These are phyloP conservation scores for Annulohypoxylon bovei DNA, from an alignment of 495 filamentous ascomycete species.

Conservation along the genomic window DNA sequence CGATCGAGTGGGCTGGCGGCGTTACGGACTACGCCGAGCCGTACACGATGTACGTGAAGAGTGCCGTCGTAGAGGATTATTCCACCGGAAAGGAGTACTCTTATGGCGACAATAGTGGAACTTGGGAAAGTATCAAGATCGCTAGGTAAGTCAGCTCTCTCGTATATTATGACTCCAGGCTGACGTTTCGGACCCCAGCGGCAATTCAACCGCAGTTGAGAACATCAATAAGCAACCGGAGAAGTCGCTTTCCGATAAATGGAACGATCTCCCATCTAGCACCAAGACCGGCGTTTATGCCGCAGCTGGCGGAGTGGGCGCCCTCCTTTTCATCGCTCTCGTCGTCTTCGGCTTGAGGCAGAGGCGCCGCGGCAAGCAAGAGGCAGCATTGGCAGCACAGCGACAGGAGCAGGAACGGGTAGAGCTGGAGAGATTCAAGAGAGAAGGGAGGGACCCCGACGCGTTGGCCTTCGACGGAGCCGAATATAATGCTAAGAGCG, in stretches of 20 bases:
- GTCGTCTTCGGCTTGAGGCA: conserved; percentile 73
- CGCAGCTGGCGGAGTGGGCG: conserved; percentile 60
- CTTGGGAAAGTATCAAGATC: conserved; percentile 77
- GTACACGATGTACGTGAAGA: conserved; percentile 80
- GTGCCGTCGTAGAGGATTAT: conserved; percentile 72
- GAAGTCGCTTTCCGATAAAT: conserved; percentile 64
- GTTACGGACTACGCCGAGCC: conserved; percentile 75
- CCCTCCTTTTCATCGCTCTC: conserved; percentile 58
- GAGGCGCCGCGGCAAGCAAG: conserved; percentile 70
- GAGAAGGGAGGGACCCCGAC: conserved; percentile 57
- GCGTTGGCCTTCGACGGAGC: conserved; percentile 51
- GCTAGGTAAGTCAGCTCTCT: conserved; percentile 58
- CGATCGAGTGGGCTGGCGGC: conserved; percentile 82
- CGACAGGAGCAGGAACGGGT: conserved; percentile 66
- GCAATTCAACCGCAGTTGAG: conserved; percentile 68
- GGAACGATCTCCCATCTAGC: conserved; percentile 61
- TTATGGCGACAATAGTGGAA: conserved; percentile 72
- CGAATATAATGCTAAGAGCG: conserved; percentile 50
- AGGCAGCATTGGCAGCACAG: conserved; percentile 66
- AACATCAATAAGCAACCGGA: conserved; percentile 53
- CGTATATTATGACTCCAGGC: background rate
- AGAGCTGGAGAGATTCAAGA: conserved; percentile 69
- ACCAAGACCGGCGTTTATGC: conserved; percentile 71
- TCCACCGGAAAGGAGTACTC: conserved; percentile 73
- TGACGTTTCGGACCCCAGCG: conserved; percentile 53